Conservation (phyloP, 306 rosid genomes). For the Malus domestica region DNA sequence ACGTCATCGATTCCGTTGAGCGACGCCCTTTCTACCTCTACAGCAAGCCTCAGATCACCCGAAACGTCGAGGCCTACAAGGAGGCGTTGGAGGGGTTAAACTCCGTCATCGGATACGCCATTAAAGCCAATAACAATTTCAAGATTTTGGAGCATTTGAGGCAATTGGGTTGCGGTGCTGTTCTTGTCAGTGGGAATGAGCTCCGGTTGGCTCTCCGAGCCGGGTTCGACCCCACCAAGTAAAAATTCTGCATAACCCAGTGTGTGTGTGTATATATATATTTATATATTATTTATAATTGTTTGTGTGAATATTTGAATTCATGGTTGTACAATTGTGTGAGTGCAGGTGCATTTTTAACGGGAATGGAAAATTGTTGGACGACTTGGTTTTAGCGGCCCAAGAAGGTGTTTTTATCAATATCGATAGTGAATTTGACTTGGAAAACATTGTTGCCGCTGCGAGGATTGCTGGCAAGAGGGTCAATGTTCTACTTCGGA, state of each 20-base stretch:
- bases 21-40: conserved; percentile 83
- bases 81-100: conserved; percentile 71
- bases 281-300: background rate
- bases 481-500: conserved; percentile 74
- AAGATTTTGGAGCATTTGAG: conserved; percentile 88
- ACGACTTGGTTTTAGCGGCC: conserved; percentile 87
- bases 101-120: conserved; percentile 78
- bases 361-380: conserved; percentile 83
- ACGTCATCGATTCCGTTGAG: conserved; percentile 80
- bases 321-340: background rate
- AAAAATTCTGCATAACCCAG: conserved; percentile 1
- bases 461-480: conserved; percentile 68
- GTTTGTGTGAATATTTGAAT: background rate
- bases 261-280: background rate
- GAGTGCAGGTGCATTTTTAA: conserved; percentile 75
- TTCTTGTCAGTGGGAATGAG: conserved; percentile 96
- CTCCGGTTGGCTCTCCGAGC: conserved; percentile 71
- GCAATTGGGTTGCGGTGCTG: conserved; percentile 83
- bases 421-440: conserved; percentile 86
- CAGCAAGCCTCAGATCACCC: conserved; percentile 81
- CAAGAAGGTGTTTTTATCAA: conserved; percentile 77
- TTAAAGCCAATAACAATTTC: conserved; percentile 85
- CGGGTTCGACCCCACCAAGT: conserved; percentile 87
- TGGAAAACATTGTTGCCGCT: conserved; percentile 79
- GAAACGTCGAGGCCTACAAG: conserved; percentile 74